phyloP scores from a whole-genome alignment of 139 green algal genomes.

The Mychonastes homosphaera region DNA sequence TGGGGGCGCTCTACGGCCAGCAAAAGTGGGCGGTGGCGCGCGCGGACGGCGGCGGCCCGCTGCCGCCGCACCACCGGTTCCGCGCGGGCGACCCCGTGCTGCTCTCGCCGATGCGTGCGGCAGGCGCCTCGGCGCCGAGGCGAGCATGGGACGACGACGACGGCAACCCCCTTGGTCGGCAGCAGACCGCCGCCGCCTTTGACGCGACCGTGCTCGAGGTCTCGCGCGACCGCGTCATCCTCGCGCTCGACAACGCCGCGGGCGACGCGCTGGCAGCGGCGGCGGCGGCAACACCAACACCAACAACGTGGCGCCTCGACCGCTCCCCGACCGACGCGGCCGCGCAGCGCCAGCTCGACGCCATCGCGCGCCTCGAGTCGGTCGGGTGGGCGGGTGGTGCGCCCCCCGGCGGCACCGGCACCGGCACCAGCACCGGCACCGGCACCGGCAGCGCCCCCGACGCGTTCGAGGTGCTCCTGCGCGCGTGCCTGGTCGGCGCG shows the following conservation, averaged over 20 bases:
- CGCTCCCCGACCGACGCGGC: constrained; percentile 25
- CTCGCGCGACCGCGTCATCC: constrained; percentile 20
- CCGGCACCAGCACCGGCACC: no score
- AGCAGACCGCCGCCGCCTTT: background rate
- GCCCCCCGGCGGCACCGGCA: no score
- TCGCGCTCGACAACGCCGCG: constrained; percentile 28
- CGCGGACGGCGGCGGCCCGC: no score
- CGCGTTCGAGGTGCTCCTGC: no score
- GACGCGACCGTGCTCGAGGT: constrained; percentile 20
- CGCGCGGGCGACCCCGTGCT: constrained; percentile 32
- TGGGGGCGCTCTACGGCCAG: background rate
- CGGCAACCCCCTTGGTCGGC: background rate
- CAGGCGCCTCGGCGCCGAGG: background rate
- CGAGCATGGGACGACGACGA: background rate
- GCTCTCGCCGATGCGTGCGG: constrained; percentile 2
- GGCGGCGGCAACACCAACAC: no score
- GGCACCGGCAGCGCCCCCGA: no score
- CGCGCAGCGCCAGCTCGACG: constrained; percentile 31
- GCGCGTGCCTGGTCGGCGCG: no score
- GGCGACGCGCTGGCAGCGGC: constrained; percentile 9
- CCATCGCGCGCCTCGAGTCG: constrained; percentile 24
- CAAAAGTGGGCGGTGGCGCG: background rate
- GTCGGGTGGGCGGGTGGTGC: no score
- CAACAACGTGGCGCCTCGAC: constrained; percentile 30
- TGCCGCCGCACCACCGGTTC: constrained; percentile 42